These are phyloP conservation scores for Amniculicola lignicola DNA, from an alignment of 495 filamentous ascomycete genomes.

Conservation along the genomic window DNA sequence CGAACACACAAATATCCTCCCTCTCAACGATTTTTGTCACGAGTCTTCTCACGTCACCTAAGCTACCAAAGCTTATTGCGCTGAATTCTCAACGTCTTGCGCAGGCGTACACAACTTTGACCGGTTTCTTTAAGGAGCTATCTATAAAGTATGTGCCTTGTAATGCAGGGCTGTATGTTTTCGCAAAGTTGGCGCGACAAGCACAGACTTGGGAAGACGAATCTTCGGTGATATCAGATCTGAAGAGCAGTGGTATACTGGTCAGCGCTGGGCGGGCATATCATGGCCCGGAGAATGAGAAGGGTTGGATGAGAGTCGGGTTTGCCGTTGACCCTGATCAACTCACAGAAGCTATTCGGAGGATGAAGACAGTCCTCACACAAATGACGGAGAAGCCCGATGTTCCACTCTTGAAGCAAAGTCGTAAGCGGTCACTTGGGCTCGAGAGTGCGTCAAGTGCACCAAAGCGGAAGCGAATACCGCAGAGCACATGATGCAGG, in stretches of 20 bases:
- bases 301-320: slow-evolving; percentile 32
- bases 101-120: slow-evolving; percentile 24
- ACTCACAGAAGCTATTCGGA: not conserved
- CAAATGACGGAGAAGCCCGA: not conserved
- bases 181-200: slow-evolving; percentile 22
- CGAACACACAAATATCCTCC: slow-evolving; percentile 14
- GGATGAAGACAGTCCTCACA: not conserved
- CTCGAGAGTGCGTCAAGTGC: no score
- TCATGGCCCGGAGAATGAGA: slow-evolving; percentile 30
- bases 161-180: slow-evolving; percentile 32
- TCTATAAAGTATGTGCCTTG: slow-evolving; percentile 30
- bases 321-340: slow-evolving; percentile 19
- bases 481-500: not conserved
- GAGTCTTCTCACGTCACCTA: slow-evolving; percentile 17
- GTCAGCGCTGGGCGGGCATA: slow-evolving; percentile 28
- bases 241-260: slow-evolving; percentile 28
- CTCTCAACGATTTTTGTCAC: slow-evolving; percentile 18
- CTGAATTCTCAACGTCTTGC: slow-evolving; percentile 24
- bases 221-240: slow-evolving; percentile 4
- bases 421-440: no score
- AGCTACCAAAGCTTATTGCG: slow-evolving; percentile 14
- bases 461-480: no score
- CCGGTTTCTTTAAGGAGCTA: slow-evolving; percentile 14
- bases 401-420: no score
- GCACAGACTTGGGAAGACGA: slow-evolving; percentile 34